phyloP scores from a whole-genome alignment of 2,329 filamentous ascomycete species.

The Emergomyces orientalis region DNA sequence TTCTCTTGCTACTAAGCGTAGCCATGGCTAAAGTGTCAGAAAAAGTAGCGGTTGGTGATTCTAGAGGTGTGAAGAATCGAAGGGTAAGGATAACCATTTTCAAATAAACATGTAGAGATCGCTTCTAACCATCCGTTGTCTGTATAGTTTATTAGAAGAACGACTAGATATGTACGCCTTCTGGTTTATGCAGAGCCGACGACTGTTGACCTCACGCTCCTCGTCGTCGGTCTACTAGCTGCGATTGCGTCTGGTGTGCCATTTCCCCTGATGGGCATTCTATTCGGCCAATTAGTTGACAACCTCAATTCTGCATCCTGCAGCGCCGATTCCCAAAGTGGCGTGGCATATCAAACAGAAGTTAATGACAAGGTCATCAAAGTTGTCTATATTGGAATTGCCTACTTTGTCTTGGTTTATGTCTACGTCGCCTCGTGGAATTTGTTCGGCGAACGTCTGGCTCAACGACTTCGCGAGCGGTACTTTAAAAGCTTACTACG shows the following conservation, averaged over 20 bases:
- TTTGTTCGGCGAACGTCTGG: conserved; percentile 49
- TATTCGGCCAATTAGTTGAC: conserved; percentile 27
- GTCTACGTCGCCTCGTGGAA: conserved; percentile 51
- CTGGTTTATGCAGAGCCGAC: conserved; percentile 16
- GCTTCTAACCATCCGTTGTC: background rate
- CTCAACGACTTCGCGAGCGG: conserved; percentile 47
- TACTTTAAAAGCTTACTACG: conserved; percentile 48
- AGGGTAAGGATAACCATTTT: background rate
- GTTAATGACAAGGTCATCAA: conserved; percentile 47
- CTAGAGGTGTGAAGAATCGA: background rate
- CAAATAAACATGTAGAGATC: background rate
- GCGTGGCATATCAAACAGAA: conserved; percentile 28
- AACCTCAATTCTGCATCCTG: conserved; percentile 23
- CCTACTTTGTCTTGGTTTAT: conserved; percentile 51
- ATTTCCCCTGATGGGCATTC: conserved; percentile 24
- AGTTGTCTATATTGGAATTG: conserved; percentile 51
- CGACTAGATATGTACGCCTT: conserved; percentile 13
- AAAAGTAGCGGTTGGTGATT: background rate
- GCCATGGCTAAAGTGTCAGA: background rate
- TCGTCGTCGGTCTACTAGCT: conserved; percentile 19
- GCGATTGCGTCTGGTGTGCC: conserved; percentile 25
- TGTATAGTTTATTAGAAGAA: conserved; percentile 3
- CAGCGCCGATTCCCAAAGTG: conserved; percentile 1
- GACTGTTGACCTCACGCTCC: conserved; percentile 14
- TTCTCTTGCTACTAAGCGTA: background rate